Evolutionary conservation across 805 yeast genomes (phyloP), one percentile per base, ranked within the genome.

Genomic region (Starmera amethionina): DNA sequence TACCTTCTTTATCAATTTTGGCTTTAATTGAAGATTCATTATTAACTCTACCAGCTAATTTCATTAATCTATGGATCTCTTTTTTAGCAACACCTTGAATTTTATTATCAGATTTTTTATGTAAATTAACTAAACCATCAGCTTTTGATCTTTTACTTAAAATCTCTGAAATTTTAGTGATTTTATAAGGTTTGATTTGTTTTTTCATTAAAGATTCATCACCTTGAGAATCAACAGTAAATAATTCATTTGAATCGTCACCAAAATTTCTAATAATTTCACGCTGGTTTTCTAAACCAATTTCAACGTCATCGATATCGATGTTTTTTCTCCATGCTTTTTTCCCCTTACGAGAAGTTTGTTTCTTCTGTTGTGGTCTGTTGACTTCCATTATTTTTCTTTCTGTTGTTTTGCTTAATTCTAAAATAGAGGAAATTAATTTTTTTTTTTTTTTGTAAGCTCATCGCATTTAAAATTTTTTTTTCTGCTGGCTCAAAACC

Each of bases 261-360:
- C 86, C 84, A 35, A 68, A 63, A 38, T 69, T 69, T 42, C 72
- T 63, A 46, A 71, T 56, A 42, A 77, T 76, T 39, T 86, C 94
- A 42, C 87, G 69, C 39, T 70, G 69, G 35, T 73, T 77, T 49
- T 81, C 90, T 32, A 90, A 64, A 11, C 82, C 82, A 29, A 63
- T 60, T 54, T 83, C 87, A 37, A 93, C 67, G 47, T 87, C 96
- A 19, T 76, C 78, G 15, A 93, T 65, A 59, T 93, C 95, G 43
- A 93, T 83, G 60, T 93, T 86, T 62, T 87, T 87, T 58, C 95
- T 77, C 94, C 97, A 86, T 5, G 95, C 79, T 58, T 74, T 81
- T 71, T 85, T 90, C 35, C 96, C 95, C 67, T 93, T 93, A 55
- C 97, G 73, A 8, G 96, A 87, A 5, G 82, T 55, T 62, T 89